These are phyloP conservation scores for Vitis hybrid DNA, from an alignment of 177 flowering plant genomes.

Conservation along the genomic window DNA sequence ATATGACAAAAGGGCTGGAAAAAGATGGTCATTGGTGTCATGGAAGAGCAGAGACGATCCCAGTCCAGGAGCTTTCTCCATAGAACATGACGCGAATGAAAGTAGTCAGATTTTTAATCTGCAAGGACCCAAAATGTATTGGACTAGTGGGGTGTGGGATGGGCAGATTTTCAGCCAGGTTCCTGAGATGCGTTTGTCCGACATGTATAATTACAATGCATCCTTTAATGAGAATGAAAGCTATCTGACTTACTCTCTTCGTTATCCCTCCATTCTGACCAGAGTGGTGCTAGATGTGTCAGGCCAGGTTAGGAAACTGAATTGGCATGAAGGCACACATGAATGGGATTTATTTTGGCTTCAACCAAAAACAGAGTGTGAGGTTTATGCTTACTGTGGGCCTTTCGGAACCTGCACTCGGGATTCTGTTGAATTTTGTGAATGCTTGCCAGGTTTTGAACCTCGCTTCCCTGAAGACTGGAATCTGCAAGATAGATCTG, in stretches of 20 bases:
- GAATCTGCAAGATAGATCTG: slow-evolving; percentile 23
- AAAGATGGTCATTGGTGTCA: slow-evolving; percentile 13
- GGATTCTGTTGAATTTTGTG: too few species aligned
- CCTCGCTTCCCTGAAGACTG: slow-evolving; percentile 17
- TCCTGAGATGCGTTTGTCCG: slow-evolving; percentile 36
- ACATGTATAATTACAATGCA: slow-evolving; percentile 30
- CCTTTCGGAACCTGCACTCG: slow-evolving; percentile 17
- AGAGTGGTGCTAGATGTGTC: slow-evolving; percentile 33
- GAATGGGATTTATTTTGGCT: slow-evolving; percentile 42
- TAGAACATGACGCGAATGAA: slow-evolving; percentile 25
- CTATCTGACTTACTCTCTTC: slow-evolving; percentile 32
- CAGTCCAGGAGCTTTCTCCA: slow-evolving; percentile 35
- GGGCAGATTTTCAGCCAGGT: slow-evolving; percentile 26
- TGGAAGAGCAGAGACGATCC: slow-evolving; percentile 58
- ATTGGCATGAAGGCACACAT: slow-evolving; percentile 16
- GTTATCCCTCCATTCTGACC: slow-evolving; percentile 16
- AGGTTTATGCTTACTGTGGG: slow-evolving; percentile 40
- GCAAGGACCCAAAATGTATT: slow-evolving; percentile 27
- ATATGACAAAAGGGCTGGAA: too few species aligned
- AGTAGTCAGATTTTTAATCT: slow-evolving; percentile 21
- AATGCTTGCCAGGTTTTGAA: slow-evolving; percentile 17
- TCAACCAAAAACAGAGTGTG: slow-evolving; percentile 33
- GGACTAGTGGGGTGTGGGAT: slow-evolving; percentile 25
- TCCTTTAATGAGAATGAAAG: slow-evolving; percentile 32
- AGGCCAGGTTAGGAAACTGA: slow-evolving; percentile 35